Conservation (phyloP, 2,329 filamentous ascomycete genomes). For the Thielaviopsis ethacetica region DNA sequence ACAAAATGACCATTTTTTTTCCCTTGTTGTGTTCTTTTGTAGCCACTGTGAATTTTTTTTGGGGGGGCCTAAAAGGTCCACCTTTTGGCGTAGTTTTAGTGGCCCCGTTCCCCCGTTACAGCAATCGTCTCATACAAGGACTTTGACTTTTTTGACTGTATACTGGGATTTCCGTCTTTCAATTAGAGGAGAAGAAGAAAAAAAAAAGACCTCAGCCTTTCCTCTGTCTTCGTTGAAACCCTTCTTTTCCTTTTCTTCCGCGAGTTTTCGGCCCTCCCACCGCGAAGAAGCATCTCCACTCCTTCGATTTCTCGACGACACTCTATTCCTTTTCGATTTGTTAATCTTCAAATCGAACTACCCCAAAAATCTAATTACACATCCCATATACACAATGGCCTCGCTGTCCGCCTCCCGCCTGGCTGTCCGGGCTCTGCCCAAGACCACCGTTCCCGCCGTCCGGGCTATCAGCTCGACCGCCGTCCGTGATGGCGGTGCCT, state of each 20-base stretch:
- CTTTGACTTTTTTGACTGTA: background rate
- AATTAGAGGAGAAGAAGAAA: background rate
- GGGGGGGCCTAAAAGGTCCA: conserved; percentile 6
- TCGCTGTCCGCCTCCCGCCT: conserved; percentile 53
- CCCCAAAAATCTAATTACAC: background rate
- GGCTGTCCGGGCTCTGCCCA: conserved; percentile 44
- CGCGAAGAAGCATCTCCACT: conserved; percentile 11
- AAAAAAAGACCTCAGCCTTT: conserved; percentile 33
- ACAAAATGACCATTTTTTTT: background rate
- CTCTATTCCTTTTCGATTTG: background rate
- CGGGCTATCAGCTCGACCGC: conserved; percentile 42
- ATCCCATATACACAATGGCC: conserved; percentile 36
- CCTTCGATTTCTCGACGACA: conserved; percentile 3
- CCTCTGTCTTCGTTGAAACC: conserved; percentile 11
- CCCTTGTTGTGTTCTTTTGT: conserved; percentile 1
- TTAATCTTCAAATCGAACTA: background rate
- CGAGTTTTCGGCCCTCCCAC: conserved; percentile 14
- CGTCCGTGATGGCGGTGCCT: conserved; percentile 25
- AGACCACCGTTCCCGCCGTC: conserved; percentile 24
- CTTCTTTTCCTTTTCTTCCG: conserved; percentile 12
- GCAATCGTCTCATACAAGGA: background rate
- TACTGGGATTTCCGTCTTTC: background rate
- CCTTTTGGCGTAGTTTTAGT: background rate
- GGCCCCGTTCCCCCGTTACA: background rate
- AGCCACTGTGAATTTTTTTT: conserved; percentile 1